Percentiles rank a stretch among this genome's conserved stretches.
Evolutionary conservation across 1,284 basidiomycete species (phyloP).

Genomic region (Tausonia pullulans): DNA sequence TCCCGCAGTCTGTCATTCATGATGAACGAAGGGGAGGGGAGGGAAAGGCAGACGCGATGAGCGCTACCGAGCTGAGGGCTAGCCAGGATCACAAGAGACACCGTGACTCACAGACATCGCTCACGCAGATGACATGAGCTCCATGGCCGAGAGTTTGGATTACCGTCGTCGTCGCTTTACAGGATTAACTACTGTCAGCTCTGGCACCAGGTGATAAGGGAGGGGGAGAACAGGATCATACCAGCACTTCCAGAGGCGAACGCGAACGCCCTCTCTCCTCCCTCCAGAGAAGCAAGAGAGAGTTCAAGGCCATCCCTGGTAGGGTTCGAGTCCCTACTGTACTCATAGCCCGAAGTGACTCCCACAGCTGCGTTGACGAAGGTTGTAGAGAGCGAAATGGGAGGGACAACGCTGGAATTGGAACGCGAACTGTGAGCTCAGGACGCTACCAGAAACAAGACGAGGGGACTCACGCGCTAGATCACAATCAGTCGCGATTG

Average conservation of each 20-base stretch:
- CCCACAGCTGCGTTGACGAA: background rate
- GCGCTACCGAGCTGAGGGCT: background rate
- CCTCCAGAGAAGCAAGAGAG: constrained; percentile 57
- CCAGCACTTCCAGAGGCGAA: constrained; percentile 79
- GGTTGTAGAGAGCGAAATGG: background rate
- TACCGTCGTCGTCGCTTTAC: background rate
- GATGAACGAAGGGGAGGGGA: background rate
- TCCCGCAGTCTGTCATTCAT: background rate
- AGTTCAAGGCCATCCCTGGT: constrained; percentile 69
- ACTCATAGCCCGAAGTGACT: constrained; percentile 29
- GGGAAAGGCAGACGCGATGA: too few relatives aligned
- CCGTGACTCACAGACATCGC: background rate
- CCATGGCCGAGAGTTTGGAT: background rate
- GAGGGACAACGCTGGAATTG: background rate
- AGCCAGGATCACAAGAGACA: background rate
- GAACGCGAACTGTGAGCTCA: too few relatives aligned
- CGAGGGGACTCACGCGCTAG: too few relatives aligned
- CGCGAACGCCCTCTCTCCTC: constrained; percentile 57
- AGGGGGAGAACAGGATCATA: constrained; percentile 27
- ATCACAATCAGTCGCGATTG: too few relatives aligned
- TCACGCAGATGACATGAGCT: background rate
- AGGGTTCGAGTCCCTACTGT: constrained; percentile 81
- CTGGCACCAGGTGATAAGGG: too few relatives aligned
- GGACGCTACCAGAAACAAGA: too few relatives aligned
- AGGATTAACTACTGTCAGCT: too few relatives aligned